Base-by-base conservation (phyloP, 345 rosid species). In the Populus tremula region DNA sequence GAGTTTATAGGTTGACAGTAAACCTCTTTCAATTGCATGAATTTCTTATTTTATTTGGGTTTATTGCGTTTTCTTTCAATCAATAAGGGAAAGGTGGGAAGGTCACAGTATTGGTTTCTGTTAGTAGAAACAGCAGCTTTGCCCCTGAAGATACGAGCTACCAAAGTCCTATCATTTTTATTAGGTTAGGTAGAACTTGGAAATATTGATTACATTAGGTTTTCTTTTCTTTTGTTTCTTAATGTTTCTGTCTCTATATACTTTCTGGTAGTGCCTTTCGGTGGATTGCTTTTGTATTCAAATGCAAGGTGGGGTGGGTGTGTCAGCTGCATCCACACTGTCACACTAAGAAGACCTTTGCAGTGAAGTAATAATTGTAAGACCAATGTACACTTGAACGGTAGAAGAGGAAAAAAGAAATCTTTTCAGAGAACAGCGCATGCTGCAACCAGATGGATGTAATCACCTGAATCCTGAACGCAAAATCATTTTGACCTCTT, bases 231-330 rank as follows among this genome's bases (percentile, higher is more conserved):
- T 41, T 17, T 38, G 47, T 11, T 21, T n/a, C 2, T 56, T 23
- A 1, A n/a, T n/a, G 5, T 9, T 56, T 56, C 29, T 56, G 29
- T 56, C 63, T 47, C 35, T 38, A 36, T 67, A 50, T 35, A 23
- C 36, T 33, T 29, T 74, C 31, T 39, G 70, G 62, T 11, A 3
- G 66, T 38, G 43, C 45, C 21, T 47, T 36, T 76, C n/a, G 72
- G 64, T 67, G 31, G 64, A 21, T 75, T 62, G 63, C 71, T 49
- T 38, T 49, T 75, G 78, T 75, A 63, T 27, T 63, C 69, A 63
- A 25, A 27, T 29, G 43, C 29, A 47, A 29, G 11, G 3, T 47
- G 36, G 63, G 10, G 38, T 64, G 41, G 20, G 49, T 5, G 29
- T 65, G 47, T 65, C 47, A 21, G 49, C 41, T 54, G 67, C 73